These are phyloP conservation scores for Annulohypoxylon moriforme DNA, from an alignment of 495 filamentous ascomycete species.

Conservation along the genomic window DNA sequence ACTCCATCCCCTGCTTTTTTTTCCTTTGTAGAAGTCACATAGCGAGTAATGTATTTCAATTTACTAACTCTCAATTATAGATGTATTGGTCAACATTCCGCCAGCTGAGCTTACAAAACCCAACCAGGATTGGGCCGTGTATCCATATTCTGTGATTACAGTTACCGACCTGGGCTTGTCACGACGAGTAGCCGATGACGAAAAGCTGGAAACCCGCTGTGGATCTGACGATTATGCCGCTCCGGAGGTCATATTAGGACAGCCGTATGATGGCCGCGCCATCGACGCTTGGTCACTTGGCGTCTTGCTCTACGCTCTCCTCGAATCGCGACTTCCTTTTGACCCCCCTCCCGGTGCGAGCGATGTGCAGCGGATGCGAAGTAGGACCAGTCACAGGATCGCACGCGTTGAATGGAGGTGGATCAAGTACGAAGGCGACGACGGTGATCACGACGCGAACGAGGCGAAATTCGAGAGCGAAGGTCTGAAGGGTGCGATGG, in stretches of 20 bases:
- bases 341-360: constrained; percentile 81
- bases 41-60: constrained; percentile 5
- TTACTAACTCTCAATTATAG: constrained; percentile 58
- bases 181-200: constrained; percentile 79
- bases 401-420: constrained; percentile 94
- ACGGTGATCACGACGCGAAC: constrained; percentile 68
- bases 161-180: constrained; percentile 95
- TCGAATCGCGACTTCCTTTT: constrained; percentile 92
- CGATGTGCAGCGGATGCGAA: constrained; percentile 76
- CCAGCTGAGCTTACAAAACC: constrained; percentile 59
- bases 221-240: constrained; percentile 98
- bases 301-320: constrained; percentile 90
- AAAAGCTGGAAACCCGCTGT: constrained; percentile 86
- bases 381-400: constrained; percentile 89
- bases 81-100: constrained; percentile 89
- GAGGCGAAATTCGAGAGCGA: constrained; percentile 63
- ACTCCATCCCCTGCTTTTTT: constrained; percentile 11
- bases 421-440: constrained; percentile 80
- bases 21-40: not conserved
- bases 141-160: constrained; percentile 84
- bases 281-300: constrained; percentile 97
- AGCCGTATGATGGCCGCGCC: constrained; percentile 91
- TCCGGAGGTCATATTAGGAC: constrained; percentile 94
- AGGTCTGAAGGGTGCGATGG: constrained; percentile 77
- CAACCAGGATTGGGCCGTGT: constrained; percentile 70